Conservation (phyloP, 169 alveolate genomes). For the Cryptosporidium muris region DNA sequence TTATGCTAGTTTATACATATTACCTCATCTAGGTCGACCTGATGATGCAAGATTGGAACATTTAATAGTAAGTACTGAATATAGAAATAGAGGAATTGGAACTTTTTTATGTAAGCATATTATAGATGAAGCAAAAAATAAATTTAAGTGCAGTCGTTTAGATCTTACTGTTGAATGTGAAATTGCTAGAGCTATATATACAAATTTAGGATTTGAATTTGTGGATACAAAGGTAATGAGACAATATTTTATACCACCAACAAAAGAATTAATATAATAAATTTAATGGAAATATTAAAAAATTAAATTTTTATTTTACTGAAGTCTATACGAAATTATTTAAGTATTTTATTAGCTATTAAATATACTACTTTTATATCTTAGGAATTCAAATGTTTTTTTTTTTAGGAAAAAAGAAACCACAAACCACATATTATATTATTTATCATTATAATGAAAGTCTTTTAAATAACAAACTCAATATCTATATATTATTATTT, state of each 20-base stretch:
- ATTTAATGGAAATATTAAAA: not conserved
- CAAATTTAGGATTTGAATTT: constrained; percentile 42
- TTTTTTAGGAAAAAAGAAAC: not conserved
- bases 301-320: not conserved
- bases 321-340: too few species aligned
- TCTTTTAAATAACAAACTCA: too few species aligned
- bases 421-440: not conserved
- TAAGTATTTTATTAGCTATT: too few species aligned
- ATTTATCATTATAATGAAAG: too few species aligned
- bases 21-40: constrained; percentile 59
- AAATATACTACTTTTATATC: too few species aligned
- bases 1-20: constrained; percentile 57
- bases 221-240: constrained; percentile 59
- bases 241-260: not conserved
- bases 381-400: too few species aligned
- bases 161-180: constrained; percentile 56
- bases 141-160: constrained; percentile 50
- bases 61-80: constrained; percentile 23
- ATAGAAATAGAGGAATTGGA: constrained; percentile 66
- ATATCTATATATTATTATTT: too few species aligned
- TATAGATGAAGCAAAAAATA: constrained; percentile 57
- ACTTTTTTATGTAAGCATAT: constrained; percentile 30
- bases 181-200: constrained; percentile 33
- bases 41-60: constrained; percentile 65
- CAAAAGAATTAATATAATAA: constrained; percentile 2